Conservation (phyloP, 805 yeast genomes). For the Jamesozyma lodderae region DNA sequence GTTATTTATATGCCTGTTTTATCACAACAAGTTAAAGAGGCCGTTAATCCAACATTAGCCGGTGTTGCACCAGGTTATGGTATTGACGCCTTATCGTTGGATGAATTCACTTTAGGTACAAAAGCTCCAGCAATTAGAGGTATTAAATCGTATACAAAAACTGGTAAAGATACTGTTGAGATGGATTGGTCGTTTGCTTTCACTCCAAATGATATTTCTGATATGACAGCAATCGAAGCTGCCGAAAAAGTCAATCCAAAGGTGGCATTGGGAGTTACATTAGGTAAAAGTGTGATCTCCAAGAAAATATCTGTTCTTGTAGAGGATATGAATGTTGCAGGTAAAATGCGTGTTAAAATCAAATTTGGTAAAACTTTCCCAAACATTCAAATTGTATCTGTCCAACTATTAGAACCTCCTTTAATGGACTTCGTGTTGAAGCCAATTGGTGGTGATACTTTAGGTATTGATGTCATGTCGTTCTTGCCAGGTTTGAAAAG, state of each 20-base stretch:
- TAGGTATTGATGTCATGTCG: constrained; percentile 79
- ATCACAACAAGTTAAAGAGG: constrained; percentile 61
- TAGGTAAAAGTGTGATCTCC: constrained; percentile 74
- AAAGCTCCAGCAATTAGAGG: constrained; percentile 70
- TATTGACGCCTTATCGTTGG: constrained; percentile 62
- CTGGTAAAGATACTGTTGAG: constrained; percentile 58
- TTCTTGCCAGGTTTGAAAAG: constrained; percentile 70
- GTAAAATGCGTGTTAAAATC: constrained; percentile 57
- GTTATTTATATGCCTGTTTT: constrained; percentile 81
- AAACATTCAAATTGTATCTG: constrained; percentile 63
- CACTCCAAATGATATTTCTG: constrained; percentile 74
- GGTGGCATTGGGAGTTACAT: constrained; percentile 69
- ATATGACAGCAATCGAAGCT: constrained; percentile 71
- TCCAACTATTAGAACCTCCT: constrained; percentile 71
- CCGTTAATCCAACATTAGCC: constrained; percentile 57
- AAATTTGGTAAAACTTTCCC: constrained; percentile 60
- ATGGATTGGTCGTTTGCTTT: constrained; percentile 81
- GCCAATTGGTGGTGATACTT: constrained; percentile 85
- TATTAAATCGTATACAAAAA: constrained; percentile 62
- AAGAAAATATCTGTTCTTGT: constrained; percentile 70
- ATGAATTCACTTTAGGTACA: constrained; percentile 72
- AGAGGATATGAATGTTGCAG: constrained; percentile 70
- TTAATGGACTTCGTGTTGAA: constrained; percentile 69
- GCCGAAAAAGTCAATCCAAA: constrained; percentile 67
- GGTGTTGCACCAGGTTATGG: constrained; percentile 79